Percentiles rank a stretch among this genome's conserved stretches.
These are phyloP conservation scores for Pelargonium exstipulatum DNA, from an alignment of 441 rosid species.

Conservation along the genomic window DNA sequence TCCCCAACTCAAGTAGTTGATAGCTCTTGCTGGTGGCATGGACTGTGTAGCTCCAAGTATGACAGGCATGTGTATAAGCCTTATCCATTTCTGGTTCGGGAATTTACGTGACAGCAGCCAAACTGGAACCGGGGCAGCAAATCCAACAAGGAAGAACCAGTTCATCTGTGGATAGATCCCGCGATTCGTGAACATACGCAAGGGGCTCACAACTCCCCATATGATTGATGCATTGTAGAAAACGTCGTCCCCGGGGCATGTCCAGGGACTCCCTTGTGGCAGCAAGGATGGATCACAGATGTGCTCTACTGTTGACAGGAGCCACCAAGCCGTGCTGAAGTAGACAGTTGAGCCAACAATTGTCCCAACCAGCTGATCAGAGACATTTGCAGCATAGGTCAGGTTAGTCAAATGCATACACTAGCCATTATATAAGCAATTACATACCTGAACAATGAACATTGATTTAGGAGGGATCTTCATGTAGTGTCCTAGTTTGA, in stretches of 20 bases:
- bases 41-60: not conserved
- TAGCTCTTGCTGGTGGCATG: not conserved
- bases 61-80: not conserved
- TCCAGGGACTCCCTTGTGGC: not conserved
- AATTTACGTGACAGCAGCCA: not conserved
- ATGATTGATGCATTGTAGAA: not conserved
- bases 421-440: too few species aligned
- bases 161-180: not conserved
- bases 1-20: not conserved
- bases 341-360: not conserved
- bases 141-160: not conserved
- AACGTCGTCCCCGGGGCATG: not conserved
- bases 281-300: not conserved
- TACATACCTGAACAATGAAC: constrained; percentile 14
- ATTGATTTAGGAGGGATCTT: constrained; percentile 24
- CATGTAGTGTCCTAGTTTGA: constrained; percentile 25
- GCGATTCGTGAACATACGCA: not conserved
- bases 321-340: constrained; percentile 4
- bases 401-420: too few species aligned
- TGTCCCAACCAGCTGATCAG: constrained; percentile 2
- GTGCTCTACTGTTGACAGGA: not conserved
- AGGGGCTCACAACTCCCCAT: constrained; percentile 4
- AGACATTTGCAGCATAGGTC: not conserved
- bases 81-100: not conserved
- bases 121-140: not conserved